Conservation (phyloP, 2,329 filamentous ascomycete species). For the Fusarium palustre region DNA sequence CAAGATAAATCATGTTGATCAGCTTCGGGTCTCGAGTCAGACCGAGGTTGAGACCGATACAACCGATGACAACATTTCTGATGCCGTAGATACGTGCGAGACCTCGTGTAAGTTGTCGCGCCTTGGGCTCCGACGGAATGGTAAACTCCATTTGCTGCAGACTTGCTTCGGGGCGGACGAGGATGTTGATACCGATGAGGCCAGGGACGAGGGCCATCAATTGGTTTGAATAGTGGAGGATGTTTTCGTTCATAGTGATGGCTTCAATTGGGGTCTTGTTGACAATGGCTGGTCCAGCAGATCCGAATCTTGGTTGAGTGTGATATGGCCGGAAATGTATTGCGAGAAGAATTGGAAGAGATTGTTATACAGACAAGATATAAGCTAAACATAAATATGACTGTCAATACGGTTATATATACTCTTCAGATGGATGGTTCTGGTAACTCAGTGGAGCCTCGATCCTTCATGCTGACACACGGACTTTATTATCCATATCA, state of each 20-base stretch:
- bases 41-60: background rate
- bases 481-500: background rate
- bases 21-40: background rate
- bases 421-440: background rate
- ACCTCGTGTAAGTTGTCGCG: background rate
- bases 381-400: background rate
- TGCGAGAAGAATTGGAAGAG: background rate
- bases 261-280: background rate
- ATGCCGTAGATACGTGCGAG: conserved; percentile 15
- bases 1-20: background rate
- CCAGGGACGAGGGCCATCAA: conserved; percentile 1
- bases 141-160: background rate
- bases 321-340: background rate
- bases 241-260: background rate
- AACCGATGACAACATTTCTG: conserved; percentile 12
- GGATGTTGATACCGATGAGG: conserved; percentile 16
- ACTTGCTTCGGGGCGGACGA: conserved; percentile 11
- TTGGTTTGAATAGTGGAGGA: background rate
- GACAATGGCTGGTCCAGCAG: background rate
- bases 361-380: background rate
- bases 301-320: background rate
- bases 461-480: background rate
- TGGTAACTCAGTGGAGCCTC: background rate
- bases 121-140: background rate
- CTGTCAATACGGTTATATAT: background rate